Evolutionary conservation across 2,329 filamentous ascomycete genomes (phyloP).

Genomic region (Pleochaeta shiraiana): DNA sequence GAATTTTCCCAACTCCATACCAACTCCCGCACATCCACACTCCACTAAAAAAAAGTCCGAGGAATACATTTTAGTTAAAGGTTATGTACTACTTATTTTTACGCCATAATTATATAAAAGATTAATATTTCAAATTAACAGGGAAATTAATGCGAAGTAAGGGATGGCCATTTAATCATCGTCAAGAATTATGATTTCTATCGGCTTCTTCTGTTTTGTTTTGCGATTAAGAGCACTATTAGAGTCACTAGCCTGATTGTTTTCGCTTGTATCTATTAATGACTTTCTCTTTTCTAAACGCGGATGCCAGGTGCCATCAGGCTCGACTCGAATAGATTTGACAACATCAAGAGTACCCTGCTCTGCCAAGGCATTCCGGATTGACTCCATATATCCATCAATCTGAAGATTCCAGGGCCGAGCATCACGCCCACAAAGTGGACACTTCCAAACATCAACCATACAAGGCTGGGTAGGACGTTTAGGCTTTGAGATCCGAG

Average conservation of each 20-base stretch:
- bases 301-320: constrained; percentile 42
- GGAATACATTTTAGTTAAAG: too few species aligned
- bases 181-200: constrained; percentile 15
- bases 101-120: too few species aligned
- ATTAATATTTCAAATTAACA: too few species aligned
- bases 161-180: constrained; percentile 12
- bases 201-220: constrained; percentile 5
- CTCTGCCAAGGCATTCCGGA: constrained; percentile 32
- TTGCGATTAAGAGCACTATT: constrained; percentile 5
- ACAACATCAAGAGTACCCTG: constrained; percentile 25
- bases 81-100: too few species aligned
- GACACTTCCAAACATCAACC: constrained; percentile 66
- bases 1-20: too few species aligned
- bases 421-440: constrained; percentile 58
- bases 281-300: constrained; percentile 20
- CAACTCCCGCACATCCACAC: too few species aligned
- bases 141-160: too few species aligned
- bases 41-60: too few species aligned
- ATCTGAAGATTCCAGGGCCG: constrained; percentile 48
- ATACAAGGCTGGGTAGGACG: constrained; percentile 29
- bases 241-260: constrained; percentile 8
- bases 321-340: constrained; percentile 38
- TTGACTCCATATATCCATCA: constrained; percentile 48
- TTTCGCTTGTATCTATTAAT: constrained; percentile 11
- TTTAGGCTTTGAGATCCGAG: constrained; percentile 27